These are phyloP conservation scores for Cladobotryum protrusum DNA, from an alignment of 2,329 filamentous ascomycete genomes.

Conservation along the genomic window DNA sequence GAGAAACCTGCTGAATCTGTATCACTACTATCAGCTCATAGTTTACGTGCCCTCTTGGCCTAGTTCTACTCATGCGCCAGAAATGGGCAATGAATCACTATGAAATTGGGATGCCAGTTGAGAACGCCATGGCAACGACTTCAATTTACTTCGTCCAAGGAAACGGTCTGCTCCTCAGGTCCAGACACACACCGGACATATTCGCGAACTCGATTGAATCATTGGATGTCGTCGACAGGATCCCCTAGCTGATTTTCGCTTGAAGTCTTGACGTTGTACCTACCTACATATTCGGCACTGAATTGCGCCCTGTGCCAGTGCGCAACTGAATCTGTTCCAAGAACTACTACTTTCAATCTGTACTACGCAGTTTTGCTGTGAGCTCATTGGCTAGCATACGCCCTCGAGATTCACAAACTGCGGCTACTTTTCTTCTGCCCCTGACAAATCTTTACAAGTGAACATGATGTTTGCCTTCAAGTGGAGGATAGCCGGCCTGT, in stretches of 20 bases:
- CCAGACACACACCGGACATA: not conserved
- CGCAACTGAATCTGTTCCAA: not conserved
- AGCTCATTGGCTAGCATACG: not conserved
- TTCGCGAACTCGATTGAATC: conserved; percentile 14
- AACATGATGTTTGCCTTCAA: not conserved
- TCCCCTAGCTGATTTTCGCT: conserved; percentile 18
- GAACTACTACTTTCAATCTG: not conserved
- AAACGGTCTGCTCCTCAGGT: no score
- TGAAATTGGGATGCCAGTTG: no score
- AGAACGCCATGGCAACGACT: no score
- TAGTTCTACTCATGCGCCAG: no score
- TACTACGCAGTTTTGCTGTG: not conserved
- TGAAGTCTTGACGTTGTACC: conserved; percentile 4
- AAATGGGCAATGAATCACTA: no score
- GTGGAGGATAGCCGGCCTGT: not conserved
- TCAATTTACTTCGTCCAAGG: no score
- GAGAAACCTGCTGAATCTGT: no score
- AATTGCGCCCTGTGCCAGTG: not conserved
- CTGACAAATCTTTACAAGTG: not conserved
- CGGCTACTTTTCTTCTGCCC: not conserved
- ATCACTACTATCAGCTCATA: no score
- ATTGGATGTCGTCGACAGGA: conserved; percentile 17
- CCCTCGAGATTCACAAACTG: not conserved
- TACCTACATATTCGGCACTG: not conserved
- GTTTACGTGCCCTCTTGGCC: no score